Conservation (phyloP, 352 stramenopile species). For the Phytopythium delawarense region DNA sequence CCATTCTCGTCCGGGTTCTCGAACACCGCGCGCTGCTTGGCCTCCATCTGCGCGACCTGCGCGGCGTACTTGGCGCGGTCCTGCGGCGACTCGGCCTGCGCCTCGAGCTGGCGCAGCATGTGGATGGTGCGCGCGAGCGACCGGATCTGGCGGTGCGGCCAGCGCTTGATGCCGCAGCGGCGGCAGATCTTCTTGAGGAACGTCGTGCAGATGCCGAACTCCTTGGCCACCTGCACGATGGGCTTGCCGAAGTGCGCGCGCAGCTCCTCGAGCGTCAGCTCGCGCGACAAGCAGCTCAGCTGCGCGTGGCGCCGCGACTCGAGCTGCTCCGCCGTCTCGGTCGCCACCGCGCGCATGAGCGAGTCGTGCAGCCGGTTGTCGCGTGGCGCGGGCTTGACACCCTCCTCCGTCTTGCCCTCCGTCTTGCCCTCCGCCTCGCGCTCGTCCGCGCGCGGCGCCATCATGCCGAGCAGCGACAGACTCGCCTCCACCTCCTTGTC, state of each 20-base stretch:
- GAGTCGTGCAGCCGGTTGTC: slow-evolving; percentile 22
- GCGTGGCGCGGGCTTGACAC: too few relatives aligned
- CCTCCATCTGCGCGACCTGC: slow-evolving; percentile 59
- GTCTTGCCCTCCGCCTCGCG: too few relatives aligned
- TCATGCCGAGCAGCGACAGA: slow-evolving; percentile 65
- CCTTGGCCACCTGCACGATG: slow-evolving; percentile 60
- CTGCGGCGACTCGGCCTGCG: slow-evolving; percentile 28
- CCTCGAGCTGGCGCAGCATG: slow-evolving; percentile 67
- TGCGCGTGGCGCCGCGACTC: slow-evolving; percentile 35
- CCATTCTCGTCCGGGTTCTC: slow-evolving; percentile 53
- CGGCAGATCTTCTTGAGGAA: slow-evolving; percentile 78
- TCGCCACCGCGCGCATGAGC: slow-evolving; percentile 38
- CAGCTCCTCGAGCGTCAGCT: slow-evolving; percentile 58
- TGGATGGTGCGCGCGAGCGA: slow-evolving; percentile 66
- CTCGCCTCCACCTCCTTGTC: slow-evolving; percentile 58
- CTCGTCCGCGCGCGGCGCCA: slow-evolving; percentile 15
- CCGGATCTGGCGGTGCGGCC: slow-evolving; percentile 64
- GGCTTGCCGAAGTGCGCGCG: slow-evolving; percentile 58
- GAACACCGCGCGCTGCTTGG: slow-evolving; percentile 65
- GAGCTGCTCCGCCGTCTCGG: slow-evolving; percentile 7
- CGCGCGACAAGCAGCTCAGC: slow-evolving; percentile 40
- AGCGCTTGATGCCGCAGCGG: slow-evolving; percentile 56
- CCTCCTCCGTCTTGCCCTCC: too few relatives aligned
- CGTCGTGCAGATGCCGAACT: slow-evolving; percentile 74
- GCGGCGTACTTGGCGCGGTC: slow-evolving; percentile 46